Evolutionary conservation across 2,329 filamentous ascomycete genomes (phyloP), one percentile per base, ranked within the genome.

Genomic region (Fusarium compactum): DNA sequence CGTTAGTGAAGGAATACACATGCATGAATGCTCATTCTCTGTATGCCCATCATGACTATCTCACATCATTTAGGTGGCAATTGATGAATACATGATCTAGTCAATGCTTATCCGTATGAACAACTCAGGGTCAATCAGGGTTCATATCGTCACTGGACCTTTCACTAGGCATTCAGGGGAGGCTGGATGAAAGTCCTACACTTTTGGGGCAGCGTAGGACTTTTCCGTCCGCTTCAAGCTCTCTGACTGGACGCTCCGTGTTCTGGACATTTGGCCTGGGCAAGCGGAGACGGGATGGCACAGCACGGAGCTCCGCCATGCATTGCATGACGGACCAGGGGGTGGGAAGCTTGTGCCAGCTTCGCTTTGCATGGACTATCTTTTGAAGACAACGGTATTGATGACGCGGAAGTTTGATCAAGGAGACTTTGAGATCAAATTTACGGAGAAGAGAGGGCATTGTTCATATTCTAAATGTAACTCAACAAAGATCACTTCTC

Each of bases 311-410:
- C 52, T 66, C 50, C 58, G 64, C 45, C 50, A 40, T 43, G 72
- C 73, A 75, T 74, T 71, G 70, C 65, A 74, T 72, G 66, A 66
- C 43, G 56, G 63, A 63, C 66, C 60, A 68, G 61, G 62, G 62
- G 62, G 62, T 61, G 53, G 54, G 64, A 68, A 75, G 71, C 71
- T 75, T 75, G 73, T 75, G 58, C 64, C 67, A 60, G 71, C 70
- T 60, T 70, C 62, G 66, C 62, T 65, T 65, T 43, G 25, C 18
- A 41, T 54, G 43, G 47, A 54, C 59, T 48, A n/a, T 44, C 16
- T 43, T 44, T 25, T 63, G 43, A 58, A 61, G 56, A 66, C 40
- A 40, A 38, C 12, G 47, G 53, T 43, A 61, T 58, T 55, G 58
- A 70, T 70, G 64, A 54, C 62, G 27, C 18, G 50, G 50, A 46